Base-by-base conservation (phyloP, 352 stramenopile genomes). In the Pythium plurisporium region DNA sequence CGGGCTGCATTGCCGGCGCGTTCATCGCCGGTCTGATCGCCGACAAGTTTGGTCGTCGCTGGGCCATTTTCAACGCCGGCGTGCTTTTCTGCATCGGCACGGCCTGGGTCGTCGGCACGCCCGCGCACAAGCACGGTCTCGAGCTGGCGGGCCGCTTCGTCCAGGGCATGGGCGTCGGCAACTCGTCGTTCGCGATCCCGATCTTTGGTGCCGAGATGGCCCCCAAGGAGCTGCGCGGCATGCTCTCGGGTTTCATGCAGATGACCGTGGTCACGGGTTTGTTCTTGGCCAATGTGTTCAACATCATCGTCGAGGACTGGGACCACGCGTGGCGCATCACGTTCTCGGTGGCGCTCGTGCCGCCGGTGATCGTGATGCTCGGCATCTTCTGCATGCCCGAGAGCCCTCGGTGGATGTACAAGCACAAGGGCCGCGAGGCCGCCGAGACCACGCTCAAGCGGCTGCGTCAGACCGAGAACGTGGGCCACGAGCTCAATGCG, bases 331-430 rank as follows among this genome's bases (percentile, higher is more conserved):
- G 73, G 67, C 61, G 68, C 19, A 59, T 65, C 43, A 62, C 67
- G 3, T 74, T 64, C 29, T 52, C 26, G 3, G 52, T 71, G 5
- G 54, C 73, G 17, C 65, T 70, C 43, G 20, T 66, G 1, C 55
- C 70, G 9, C 64, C 70, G 12, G 30, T 77, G 3, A 54, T 80
- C 29, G 72, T 85, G 7, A 67, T 77, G 60, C 30, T 70, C 23
- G 60, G 57, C 30, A 71, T 82, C 51, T 72, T 68, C 50, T 76
- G 47, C 15, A 56, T 86, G 25, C 74, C 72, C 3, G 76, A 86
- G 53, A 79, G 62, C 31, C 74, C 76, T 15, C 69, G 69, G 5
- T 86, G 69, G 69, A 20, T 73, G 12, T 79, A 76, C 62, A 58
- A 78, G 56, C 42, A 67, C 20, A 72, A 71, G 23, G 67, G 72